Conservation (phyloP, 371 early-diverging fungal species). For the Chytridiales sp. region DNA sequence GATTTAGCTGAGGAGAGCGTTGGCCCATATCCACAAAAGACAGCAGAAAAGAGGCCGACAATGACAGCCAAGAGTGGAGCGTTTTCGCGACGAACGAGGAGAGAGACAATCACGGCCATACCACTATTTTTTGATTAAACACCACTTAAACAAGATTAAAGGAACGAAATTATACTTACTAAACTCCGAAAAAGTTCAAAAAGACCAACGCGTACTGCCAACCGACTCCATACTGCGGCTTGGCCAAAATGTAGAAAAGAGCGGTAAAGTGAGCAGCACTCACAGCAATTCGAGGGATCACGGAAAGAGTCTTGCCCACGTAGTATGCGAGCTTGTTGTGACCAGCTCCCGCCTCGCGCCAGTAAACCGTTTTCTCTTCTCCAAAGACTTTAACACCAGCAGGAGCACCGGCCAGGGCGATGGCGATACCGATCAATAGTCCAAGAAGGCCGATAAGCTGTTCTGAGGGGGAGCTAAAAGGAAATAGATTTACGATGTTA, state of each 20-base stretch:
- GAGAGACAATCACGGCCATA: slow-evolving; percentile 34
- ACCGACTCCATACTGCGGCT: slow-evolving; percentile 26
- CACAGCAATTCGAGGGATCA: slow-evolving; percentile 9
- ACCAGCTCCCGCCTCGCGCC: slow-evolving; percentile 42
- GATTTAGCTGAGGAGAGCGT: slow-evolving; percentile 25
- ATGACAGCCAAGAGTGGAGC: slow-evolving; percentile 45
- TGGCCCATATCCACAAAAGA: slow-evolving; percentile 46
- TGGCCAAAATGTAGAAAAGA: slow-evolving; percentile 32
- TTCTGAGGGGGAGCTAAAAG: too few species aligned
- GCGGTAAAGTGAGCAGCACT: slow-evolving; percentile 12
- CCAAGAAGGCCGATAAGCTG: slow-evolving; percentile 15
- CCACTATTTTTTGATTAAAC: slow-evolving; percentile 22
- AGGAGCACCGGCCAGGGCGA: slow-evolving; percentile 40
- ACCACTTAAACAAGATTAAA: neutral
- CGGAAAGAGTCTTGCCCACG: slow-evolving; percentile 26
- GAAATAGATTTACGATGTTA: too few species aligned
- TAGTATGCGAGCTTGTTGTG: slow-evolving; percentile 36
- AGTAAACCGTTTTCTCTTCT: slow-evolving; percentile 43
- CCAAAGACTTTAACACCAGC: slow-evolving; percentile 43
- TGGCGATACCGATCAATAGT: slow-evolving; percentile 36
- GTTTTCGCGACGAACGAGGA: slow-evolving; percentile 40
- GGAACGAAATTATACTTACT: slow-evolving; percentile 3
- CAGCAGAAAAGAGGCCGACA: slow-evolving; percentile 36
- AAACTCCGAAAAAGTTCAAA: slow-evolving; percentile 43
- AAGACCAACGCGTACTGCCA: slow-evolving; percentile 30